Percentiles rank a stretch among this genome's conserved stretches.
These are phyloP conservation scores for Vitellaria paradoxa DNA, from an alignment of 179 eudicot genomes.

Conservation along the genomic window DNA sequence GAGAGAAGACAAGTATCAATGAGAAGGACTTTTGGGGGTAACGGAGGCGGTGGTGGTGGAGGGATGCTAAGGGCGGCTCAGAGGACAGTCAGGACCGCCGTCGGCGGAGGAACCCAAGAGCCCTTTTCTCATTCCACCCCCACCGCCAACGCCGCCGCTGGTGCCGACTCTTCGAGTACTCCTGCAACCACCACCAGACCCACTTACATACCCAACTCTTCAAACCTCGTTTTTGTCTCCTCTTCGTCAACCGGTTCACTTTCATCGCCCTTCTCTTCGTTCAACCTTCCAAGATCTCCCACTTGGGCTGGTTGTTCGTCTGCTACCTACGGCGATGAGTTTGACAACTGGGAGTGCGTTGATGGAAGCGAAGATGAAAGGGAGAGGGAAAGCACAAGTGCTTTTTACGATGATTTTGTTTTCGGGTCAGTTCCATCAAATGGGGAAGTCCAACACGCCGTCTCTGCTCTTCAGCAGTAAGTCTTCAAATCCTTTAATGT, in stretches of 20 bases:
- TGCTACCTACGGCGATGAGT: background rate
- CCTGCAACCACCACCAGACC: background rate
- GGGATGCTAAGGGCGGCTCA: conserved; percentile 7
- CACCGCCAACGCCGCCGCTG: background rate
- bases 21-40: conserved; percentile 7
- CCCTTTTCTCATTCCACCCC: conserved; percentile 11
- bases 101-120: background rate
- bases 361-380: conserved; percentile 1
- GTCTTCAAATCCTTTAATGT: background rate
- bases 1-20: background rate
- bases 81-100: background rate
- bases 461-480: conserved; percentile 26
- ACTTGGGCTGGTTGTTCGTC: background rate
- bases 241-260: background rate
- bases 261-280: background rate
- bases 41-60: conserved; percentile 8
- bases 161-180: background rate
- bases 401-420: conserved; percentile 10
- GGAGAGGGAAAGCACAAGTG: background rate
- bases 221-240: conserved; percentile 14
- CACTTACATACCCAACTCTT: background rate
- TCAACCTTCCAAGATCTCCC: background rate
- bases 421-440: conserved; percentile 15
- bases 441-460: conserved; percentile 19
- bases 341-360: conserved; percentile 2